phyloP scores from a whole-genome alignment of 371 early-diverging fungal species.

The Rhizomucor pusillus region DNA sequence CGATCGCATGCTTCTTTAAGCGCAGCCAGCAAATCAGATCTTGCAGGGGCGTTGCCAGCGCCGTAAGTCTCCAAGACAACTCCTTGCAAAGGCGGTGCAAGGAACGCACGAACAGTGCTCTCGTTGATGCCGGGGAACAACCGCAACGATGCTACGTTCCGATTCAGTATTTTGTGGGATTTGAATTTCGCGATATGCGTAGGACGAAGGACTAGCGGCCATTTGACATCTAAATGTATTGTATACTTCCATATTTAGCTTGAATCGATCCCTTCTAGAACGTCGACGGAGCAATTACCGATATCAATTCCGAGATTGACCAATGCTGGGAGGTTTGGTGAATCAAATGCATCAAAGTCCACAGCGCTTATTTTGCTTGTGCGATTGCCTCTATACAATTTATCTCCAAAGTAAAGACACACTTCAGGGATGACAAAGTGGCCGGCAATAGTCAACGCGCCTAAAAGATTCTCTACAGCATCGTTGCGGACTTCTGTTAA shows the following conservation, averaged over 20 bases:
- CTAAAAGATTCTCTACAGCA: slow-evolving; percentile 93
- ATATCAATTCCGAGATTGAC: slow-evolving; percentile 94
- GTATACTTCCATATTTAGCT: no score
- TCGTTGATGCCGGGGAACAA: slow-evolving; percentile 95
- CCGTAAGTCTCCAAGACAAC: slow-evolving; percentile 96
- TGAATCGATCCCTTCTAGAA: neutral
- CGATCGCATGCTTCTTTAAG: slow-evolving; percentile 87
- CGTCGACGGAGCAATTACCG: slow-evolving; percentile 37
- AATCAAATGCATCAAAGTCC: slow-evolving; percentile 96
- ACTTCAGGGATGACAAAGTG: slow-evolving; percentile 99
- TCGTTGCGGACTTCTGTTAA: slow-evolving; percentile 96
- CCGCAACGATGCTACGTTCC: slow-evolving; percentile 87
- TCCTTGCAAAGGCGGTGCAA: slow-evolving; percentile 85
- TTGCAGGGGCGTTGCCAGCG: slow-evolving; percentile 94
- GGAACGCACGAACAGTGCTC: slow-evolving; percentile 81
- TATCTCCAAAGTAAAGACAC: slow-evolving; percentile 89
- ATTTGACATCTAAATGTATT: slow-evolving; percentile 74
- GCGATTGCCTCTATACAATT: slow-evolving; percentile 94
- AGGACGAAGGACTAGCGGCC: slow-evolving; percentile 87
- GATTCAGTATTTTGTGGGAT: slow-evolving; percentile 80
- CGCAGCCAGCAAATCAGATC: slow-evolving; percentile 77
- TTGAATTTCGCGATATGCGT: slow-evolving; percentile 80
- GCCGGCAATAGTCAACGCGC: slow-evolving; percentile 88
- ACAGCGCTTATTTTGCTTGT: slow-evolving; percentile 92
- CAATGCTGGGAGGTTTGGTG: slow-evolving; percentile 88